Evolutionary conservation across 768 basidiomycete species (phyloP).

Genomic region (Tricholoma matsutake): DNA sequence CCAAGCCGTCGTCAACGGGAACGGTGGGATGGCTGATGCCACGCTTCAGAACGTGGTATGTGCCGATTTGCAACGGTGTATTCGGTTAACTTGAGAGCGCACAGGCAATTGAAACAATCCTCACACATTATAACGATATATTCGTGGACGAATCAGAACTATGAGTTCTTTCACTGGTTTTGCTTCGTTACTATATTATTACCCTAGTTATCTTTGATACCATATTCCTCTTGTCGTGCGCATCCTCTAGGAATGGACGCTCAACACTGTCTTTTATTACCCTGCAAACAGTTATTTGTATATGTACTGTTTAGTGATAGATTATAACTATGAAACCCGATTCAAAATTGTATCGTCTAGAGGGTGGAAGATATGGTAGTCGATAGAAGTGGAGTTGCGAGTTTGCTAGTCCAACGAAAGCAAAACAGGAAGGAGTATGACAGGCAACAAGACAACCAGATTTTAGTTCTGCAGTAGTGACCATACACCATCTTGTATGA

Average conservation of each 20-base stretch:
- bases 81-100: slow-evolving; percentile 10
- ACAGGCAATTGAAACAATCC: slow-evolving; percentile 92
- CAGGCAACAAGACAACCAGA: neutral
- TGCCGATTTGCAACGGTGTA: slow-evolving; percentile 4
- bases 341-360: neutral
- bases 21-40: slow-evolving; percentile 65
- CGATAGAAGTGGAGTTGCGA: too few relatives aligned
- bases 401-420: neutral
- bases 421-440: neutral
- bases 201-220: slow-evolving; percentile 3
- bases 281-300: slow-evolving; percentile 5
- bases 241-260: slow-evolving; percentile 26
- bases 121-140: slow-evolving; percentile 93
- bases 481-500: slow-evolving; percentile 34
- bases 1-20: slow-evolving; percentile 52
- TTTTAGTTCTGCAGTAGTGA: slow-evolving; percentile 12
- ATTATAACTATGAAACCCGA: slow-evolving; percentile 2
- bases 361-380: neutral
- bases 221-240: slow-evolving; percentile 8
- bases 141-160: slow-evolving; percentile 85
- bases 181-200: slow-evolving; percentile 1
- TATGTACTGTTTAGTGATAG: slow-evolving; percentile 3
- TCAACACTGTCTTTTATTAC: slow-evolving; percentile 8
- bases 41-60: slow-evolving; percentile 69
- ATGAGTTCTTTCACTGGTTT: slow-evolving; percentile 13